phyloP scores from a whole-genome alignment of 2,329 filamentous ascomycete genomes.

The Penicillium vulpinum region DNA sequence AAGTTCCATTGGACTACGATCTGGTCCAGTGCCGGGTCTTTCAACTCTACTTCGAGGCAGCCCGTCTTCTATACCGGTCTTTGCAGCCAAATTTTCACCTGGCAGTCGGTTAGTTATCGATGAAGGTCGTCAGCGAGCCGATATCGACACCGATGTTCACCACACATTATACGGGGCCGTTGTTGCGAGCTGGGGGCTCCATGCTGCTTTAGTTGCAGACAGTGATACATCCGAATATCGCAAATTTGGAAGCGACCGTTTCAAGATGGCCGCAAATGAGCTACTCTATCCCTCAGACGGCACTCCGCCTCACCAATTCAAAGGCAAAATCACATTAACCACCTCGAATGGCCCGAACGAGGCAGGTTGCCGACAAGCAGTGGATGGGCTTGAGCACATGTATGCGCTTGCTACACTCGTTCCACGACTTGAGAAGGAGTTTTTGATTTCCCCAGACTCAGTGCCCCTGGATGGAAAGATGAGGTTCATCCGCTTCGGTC shows the following conservation, averaged over 20 bases:
- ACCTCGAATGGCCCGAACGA: slow-evolving; percentile 22
- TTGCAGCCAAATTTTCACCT: slow-evolving; percentile 61
- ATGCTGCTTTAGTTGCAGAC: slow-evolving; percentile 84
- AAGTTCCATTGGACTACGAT: slow-evolving; percentile 38
- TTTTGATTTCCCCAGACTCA: slow-evolving; percentile 75
- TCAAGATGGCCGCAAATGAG: slow-evolving; percentile 79
- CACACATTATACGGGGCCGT: slow-evolving; percentile 67
- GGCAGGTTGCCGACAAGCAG: slow-evolving; percentile 25
- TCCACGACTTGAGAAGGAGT: slow-evolving; percentile 77
- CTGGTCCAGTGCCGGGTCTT: slow-evolving; percentile 45
- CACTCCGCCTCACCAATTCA: slow-evolving; percentile 57
- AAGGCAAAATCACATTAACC: slow-evolving; percentile 52
- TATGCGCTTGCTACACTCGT: slow-evolving; percentile 78
- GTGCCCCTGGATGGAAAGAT: slow-evolving; percentile 69
- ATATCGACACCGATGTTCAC: slow-evolving; percentile 27
- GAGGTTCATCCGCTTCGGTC: slow-evolving; percentile 72
- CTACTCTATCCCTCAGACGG: slow-evolving; percentile 63
- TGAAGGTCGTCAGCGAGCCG: slow-evolving; percentile 46
- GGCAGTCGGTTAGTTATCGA: slow-evolving; percentile 52
- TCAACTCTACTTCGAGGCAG: slow-evolving; percentile 62
- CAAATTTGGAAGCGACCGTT: slow-evolving; percentile 72
- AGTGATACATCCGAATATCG: slow-evolving; percentile 83
- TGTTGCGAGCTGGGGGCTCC: slow-evolving; percentile 86
- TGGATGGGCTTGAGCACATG: slow-evolving; percentile 58
- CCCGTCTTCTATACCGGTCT: slow-evolving; percentile 59